Base-by-base conservation (phyloP, 768 basidiomycete species). In the Sporobolomyces phaffii region DNA sequence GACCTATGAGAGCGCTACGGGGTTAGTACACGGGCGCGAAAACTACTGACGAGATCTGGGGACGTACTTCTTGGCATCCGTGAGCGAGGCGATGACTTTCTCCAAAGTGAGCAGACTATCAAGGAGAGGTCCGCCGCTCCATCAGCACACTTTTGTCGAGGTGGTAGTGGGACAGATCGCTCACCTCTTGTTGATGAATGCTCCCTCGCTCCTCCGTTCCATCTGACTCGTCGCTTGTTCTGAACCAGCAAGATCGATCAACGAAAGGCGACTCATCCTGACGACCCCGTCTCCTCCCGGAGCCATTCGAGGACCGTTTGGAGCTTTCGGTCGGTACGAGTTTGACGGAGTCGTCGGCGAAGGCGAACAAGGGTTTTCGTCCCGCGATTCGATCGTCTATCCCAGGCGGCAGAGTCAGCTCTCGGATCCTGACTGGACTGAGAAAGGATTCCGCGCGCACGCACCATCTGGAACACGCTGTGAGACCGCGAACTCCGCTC, bases 211-310 rank as follows among this genome's bases (percentile, higher is more conserved):
- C 28, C 92, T 90, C 58, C 96, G 81, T 65, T 97, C 92, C 77
- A 91, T 91, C 78, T 96, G 91, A 8, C 89, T 89, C 3, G 94
- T 98, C 1, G 93, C 94, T 77, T 89, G 92, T 77, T 99, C 96
- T 0, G 91, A 94, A 4, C 96, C 96, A 53, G 96, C 96, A 20
- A 99, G 81, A 81, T 99, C 92, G 64, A 97, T 96, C 52, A 97
- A 79, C 76, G 87, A 90, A 86, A 91, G 71, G 5, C 65, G 52
- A 29, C 66, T 66, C 50, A 68, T 72, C 9, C 70, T 45, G 10
- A 74, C 70, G n/a, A 65, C 60, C 1, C 74, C 63, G n/a, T 64
- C 63, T 1, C 60, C 60, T 1, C 68, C 68, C 0, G 68, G 62
- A 1, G 62, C 43, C 31, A 69, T 49, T 6, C 65, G 58, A 14